Conservation (phyloP, 2,329 filamentous ascomycete genomes). For the Zalaria sp. region DNA sequence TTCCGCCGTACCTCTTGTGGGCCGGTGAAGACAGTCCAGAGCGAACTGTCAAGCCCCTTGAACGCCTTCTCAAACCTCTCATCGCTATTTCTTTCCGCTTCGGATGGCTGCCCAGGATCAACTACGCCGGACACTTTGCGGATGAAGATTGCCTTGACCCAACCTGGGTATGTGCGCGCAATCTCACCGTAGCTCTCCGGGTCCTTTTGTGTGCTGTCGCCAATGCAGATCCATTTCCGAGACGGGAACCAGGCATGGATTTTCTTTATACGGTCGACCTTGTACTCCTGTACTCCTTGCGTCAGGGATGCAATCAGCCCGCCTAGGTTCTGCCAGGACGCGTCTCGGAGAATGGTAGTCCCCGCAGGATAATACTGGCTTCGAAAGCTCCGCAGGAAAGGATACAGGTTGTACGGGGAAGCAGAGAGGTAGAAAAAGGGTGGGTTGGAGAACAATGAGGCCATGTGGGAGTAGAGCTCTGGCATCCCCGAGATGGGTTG, state of each 20-base stretch:
- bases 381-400: slow-evolving; percentile 67
- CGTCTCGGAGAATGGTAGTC: slow-evolving; percentile 71
- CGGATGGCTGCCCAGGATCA: slow-evolving; percentile 52
- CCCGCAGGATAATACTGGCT: slow-evolving; percentile 58
- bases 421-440: slow-evolving; percentile 90
- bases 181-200: slow-evolving; percentile 80
- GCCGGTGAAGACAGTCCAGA: slow-evolving; percentile 75
- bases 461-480: slow-evolving; percentile 59
- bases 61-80: slow-evolving; percentile 76
- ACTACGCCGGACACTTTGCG: slow-evolving; percentile 56
- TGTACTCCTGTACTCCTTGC: slow-evolving; percentile 71
- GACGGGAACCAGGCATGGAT: slow-evolving; percentile 66
- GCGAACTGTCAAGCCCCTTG: slow-evolving; percentile 49
- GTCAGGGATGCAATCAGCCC: slow-evolving; percentile 71
- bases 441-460: slow-evolving; percentile 40
- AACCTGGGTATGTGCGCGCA: slow-evolving; percentile 53
- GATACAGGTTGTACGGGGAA: slow-evolving; percentile 88
- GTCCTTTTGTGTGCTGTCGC: slow-evolving; percentile 83
- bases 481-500: slow-evolving; percentile 68
- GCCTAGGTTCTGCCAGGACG: slow-evolving; percentile 70
- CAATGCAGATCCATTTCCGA: slow-evolving; percentile 68
- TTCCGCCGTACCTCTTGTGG: slow-evolving; percentile 46
- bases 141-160: slow-evolving; percentile 76
- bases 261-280: slow-evolving; percentile 64
- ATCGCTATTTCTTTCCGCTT: slow-evolving; percentile 53